Conservation (phyloP, 257 asterid species). For the Haberlea rhodopensis region DNA sequence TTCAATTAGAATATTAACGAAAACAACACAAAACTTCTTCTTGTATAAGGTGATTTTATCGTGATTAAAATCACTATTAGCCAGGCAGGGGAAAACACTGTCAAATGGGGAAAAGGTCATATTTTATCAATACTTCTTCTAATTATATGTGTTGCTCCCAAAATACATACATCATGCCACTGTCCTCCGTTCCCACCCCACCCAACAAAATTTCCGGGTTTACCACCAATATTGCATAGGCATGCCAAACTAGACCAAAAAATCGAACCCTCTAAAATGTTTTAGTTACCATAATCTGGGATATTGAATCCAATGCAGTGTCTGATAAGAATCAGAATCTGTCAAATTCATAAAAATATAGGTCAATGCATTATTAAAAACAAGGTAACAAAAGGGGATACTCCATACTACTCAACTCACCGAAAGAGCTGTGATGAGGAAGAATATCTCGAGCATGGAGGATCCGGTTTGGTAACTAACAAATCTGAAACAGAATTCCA, state of each 20-base stretch:
- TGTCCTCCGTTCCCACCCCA: not conserved
- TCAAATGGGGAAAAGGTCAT: not conserved
- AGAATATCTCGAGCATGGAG: constrained; percentile 58
- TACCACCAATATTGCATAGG: not conserved
- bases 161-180: not conserved
- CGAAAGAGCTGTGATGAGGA: constrained; percentile 44
- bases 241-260: not conserved
- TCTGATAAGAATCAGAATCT: constrained; percentile 54
- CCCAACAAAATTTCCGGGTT: not conserved
- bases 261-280: too few relatives aligned
- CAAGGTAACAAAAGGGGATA: not conserved
- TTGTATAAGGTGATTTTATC: too few relatives aligned
- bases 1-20: not conserved
- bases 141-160: not conserved
- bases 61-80: not conserved
- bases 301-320: constrained; percentile 44
- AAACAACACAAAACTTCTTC: not conserved
- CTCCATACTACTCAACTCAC: constrained; percentile 34
- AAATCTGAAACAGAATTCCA: constrained; percentile 42
- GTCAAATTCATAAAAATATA: constrained; percentile 22
- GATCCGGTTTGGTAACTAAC: constrained; percentile 82
- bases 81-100: not conserved
- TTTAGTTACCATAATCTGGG: constrained; percentile 8
- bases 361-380: constrained; percentile 4
- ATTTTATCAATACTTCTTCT: not conserved